Evolutionary conservation across 352 stramenopile genomes (phyloP).

Genomic region (Phytophthora europaea): DNA sequence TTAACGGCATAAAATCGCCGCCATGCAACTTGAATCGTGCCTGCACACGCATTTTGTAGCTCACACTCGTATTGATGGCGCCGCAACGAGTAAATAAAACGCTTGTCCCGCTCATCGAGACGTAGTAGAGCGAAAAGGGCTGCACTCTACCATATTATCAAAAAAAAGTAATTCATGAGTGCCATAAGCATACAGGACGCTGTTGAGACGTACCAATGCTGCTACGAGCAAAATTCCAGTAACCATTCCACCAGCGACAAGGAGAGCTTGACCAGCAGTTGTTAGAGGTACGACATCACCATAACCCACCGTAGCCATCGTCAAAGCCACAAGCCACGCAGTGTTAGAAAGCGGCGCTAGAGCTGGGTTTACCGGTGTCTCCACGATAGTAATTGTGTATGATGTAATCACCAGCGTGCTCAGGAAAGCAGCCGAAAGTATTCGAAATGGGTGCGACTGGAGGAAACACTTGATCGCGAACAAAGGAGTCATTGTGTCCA

Average conservation of each 20-base stretch:
- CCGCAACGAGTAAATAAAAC: slow-evolving; percentile 64
- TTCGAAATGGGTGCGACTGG: slow-evolving; percentile 70
- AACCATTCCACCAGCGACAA: slow-evolving; percentile 76
- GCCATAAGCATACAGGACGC: not conserved
- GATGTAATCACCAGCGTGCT: slow-evolving; percentile 60
- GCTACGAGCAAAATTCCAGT: slow-evolving; percentile 76
- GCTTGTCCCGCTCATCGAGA: slow-evolving; percentile 65
- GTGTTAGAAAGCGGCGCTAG: slow-evolving; percentile 68
- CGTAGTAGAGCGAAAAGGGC: slow-evolving; percentile 70
- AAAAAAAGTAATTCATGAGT: not conserved
- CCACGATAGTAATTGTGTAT: slow-evolving; percentile 76
- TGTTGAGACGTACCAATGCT: slow-evolving; percentile 56
- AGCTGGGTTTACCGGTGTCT: slow-evolving; percentile 70
- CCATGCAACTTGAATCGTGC: slow-evolving; percentile 77
- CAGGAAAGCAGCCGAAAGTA: slow-evolving; percentile 57
- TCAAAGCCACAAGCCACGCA: slow-evolving; percentile 78
- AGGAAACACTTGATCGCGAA: slow-evolving; percentile 88
- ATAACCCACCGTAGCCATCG: slow-evolving; percentile 84
- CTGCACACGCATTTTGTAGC: slow-evolving; percentile 58
- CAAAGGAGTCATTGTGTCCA: slow-evolving; percentile 81
- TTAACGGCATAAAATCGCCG: slow-evolving; percentile 32
- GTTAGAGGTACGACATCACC: slow-evolving; percentile 71
- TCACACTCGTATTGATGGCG: slow-evolving; percentile 52
- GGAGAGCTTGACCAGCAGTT: slow-evolving; percentile 60
- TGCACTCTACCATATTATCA: slow-evolving; percentile 52